Percentiles rank a stretch among this genome's conserved stretches.
Evolutionary conservation across 2,329 filamentous ascomycete species (phyloP).

Genomic region (Chrysoporthe austroafricana): DNA sequence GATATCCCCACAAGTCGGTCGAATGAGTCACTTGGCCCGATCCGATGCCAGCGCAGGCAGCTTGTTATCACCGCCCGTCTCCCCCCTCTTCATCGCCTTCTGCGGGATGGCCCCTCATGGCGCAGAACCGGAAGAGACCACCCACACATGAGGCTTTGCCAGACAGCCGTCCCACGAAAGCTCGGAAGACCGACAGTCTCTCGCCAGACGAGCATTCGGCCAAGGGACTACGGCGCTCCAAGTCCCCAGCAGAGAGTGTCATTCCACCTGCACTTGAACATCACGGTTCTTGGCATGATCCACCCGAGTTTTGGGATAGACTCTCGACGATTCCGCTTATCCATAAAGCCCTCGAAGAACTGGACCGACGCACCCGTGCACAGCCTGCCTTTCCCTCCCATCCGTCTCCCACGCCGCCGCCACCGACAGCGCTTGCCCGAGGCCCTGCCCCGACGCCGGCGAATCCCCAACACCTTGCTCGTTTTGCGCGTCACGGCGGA

Average conservation of each 20-base stretch:
- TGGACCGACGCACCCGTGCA: not conserved
- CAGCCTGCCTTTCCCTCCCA: not conserved
- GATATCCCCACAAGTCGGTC: too few relatives aligned
- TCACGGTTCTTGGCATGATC: not conserved
- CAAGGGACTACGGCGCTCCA: not conserved
- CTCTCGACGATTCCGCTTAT: not conserved
- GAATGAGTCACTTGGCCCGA: too few relatives aligned
- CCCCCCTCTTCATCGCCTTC: not conserved
- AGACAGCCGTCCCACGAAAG: too few relatives aligned
- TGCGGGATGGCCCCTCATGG: not conserved
- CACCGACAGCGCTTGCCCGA: not conserved
- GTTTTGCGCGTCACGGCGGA: slow-evolving; percentile 34
- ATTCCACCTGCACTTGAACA: not conserved
- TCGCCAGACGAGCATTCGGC: not conserved
- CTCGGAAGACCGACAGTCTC: not conserved
- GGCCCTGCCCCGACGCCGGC: not conserved
- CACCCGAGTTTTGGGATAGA: not conserved
- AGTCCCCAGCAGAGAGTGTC: not conserved
- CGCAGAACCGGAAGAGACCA: not conserved
- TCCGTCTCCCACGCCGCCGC: not conserved
- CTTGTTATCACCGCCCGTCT: too few relatives aligned
- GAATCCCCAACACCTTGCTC: slow-evolving; percentile 13
- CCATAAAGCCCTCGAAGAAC: not conserved
- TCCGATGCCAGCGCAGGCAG: too few relatives aligned
- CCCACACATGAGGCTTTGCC: not conserved